Base-by-base conservation (phyloP, 2,329 filamentous ascomycete genomes). In the Neonectria sp. region DNA sequence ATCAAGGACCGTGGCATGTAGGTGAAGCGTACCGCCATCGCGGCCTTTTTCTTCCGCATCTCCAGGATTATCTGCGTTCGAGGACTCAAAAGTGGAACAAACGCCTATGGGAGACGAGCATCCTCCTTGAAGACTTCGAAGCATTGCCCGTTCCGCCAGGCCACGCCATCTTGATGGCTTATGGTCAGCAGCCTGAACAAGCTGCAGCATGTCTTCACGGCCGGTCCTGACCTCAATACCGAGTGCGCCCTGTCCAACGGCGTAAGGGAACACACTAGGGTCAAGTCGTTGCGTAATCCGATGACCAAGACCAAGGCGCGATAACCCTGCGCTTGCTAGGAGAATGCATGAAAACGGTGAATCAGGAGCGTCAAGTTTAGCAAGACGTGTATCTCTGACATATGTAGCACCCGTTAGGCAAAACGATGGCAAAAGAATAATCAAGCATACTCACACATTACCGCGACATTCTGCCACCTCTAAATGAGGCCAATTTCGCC, bases 331-430 rank as follows among this genome's bases (percentile, higher is more conserved):
- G 6, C 27, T 51, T 29, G 48, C 48, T 2, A 51, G 9, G 17
- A 51, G 48, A 51, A 51, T 51, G 25, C 48, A 51, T n/a, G 48
- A 51, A 31, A 51, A 51, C 48, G 25, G 48, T 4, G 48, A 51
- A 31, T n/a, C 48, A 51, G 27, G 15, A 5, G 48, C 48, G 27
- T 51, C 48, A 21, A 51, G 48, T 25, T 51, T 51, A 17, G 13
- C 25, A 51, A 51, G 48, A 3, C 48, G 48, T 29, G 48, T 51
- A n/a, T 51, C 48, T 31, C 48, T 51, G 8, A 31, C 4, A 11
- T 29, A 5, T 31, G 17, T 25, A 2, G 21, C 43, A 25, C 21
- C 4, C 11, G 21, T 51, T 29, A 51, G 48, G 5, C 24, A 29
- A 31, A 11, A 11, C n/a, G 7, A 29, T 31, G 3, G 46, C 3